Percentiles rank a stretch among this genome's conserved stretches.
Conservation (phyloP, 768 basidiomycete species). For the Podaxis sp. region DNA sequence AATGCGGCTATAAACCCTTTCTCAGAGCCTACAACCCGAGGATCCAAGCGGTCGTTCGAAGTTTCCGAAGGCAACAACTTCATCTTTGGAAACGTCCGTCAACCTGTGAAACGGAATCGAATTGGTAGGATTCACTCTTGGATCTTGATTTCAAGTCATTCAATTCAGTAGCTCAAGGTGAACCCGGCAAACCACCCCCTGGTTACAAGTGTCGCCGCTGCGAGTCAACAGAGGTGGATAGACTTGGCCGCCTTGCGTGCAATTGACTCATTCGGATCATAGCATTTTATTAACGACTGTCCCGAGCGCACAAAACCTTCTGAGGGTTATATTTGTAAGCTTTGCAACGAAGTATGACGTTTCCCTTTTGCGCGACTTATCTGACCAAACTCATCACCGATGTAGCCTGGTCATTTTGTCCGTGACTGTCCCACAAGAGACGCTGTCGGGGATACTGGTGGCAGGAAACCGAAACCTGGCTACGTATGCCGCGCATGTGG, state of each 20-base stretch:
- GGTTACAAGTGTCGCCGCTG: constrained; percentile 81
- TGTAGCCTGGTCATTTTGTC: constrained; percentile 78
- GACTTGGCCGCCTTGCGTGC: constrained; percentile 17
- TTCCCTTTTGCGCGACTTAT: constrained; percentile 1
- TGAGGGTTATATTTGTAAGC: constrained; percentile 84
- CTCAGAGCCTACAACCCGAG: constrained; percentile 34
- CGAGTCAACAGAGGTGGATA: constrained; percentile 65
- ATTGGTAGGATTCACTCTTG: constrained; percentile 40
- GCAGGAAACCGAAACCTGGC: constrained; percentile 77
- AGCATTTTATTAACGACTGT: constrained; percentile 80
- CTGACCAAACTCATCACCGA: not conserved
- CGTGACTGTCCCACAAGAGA: constrained; percentile 86
- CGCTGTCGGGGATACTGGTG: constrained; percentile 79
- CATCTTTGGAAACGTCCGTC: constrained; percentile 65
- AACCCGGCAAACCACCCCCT: constrained; percentile 58
- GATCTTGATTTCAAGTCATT: not conserved
- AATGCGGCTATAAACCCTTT: constrained; percentile 79
- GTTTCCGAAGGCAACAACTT: constrained; percentile 57
- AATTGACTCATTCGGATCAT: constrained; percentile 11
- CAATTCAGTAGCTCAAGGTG: constrained; percentile 30
- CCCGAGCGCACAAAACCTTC: constrained; percentile 76
- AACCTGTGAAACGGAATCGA: constrained; percentile 56
- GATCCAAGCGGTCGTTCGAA: constrained; percentile 56
- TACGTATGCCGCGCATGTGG: constrained; percentile 94
- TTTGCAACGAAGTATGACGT: constrained; percentile 66